These are phyloP conservation scores for Zygosaccharomyces bisporus DNA, from an alignment of 805 yeast genomes.

Conservation along the genomic window DNA sequence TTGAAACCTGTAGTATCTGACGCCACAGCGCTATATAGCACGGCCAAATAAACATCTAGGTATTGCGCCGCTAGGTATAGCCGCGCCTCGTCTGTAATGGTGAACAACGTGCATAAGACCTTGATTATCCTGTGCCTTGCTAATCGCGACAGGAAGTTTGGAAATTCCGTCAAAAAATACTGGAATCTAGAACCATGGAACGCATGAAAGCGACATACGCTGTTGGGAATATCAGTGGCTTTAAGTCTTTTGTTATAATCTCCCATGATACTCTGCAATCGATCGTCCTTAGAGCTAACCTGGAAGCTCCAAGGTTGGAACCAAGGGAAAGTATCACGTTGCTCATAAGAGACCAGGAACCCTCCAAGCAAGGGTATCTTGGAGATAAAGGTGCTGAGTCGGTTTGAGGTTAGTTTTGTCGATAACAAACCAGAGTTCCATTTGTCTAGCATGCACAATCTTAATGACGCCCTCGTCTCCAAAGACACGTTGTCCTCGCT, in stretches of 20 bases:
- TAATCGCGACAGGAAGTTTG: conserved; percentile 19
- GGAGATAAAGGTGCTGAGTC: conserved; percentile 14
- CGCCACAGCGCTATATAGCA: conserved; percentile 29
- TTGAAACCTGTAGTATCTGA: conserved; percentile 25
- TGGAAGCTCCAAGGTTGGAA: conserved; percentile 29
- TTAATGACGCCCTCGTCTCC: conserved; percentile 15
- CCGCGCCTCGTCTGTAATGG: conserved; percentile 45
- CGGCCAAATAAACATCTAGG: conserved; percentile 73
- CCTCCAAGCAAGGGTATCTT: conserved; percentile 32
- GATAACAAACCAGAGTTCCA: conserved; percentile 25
- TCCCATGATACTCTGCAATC: conserved; percentile 17
- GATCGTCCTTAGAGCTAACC: conserved; percentile 13
- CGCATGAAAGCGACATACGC: conserved; percentile 24
- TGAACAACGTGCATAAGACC: conserved; percentile 23
- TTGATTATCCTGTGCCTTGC: conserved; percentile 23
- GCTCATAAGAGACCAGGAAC: conserved; percentile 27
- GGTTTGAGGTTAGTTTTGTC: conserved; percentile 10
- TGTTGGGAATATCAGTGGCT: conserved; percentile 15
- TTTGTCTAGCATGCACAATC: conserved; percentile 25
- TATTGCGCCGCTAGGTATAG: conserved; percentile 58
- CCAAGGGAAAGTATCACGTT: conserved; percentile 26
- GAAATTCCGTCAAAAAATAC: conserved; percentile 33
- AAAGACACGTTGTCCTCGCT: conserved; percentile 11
- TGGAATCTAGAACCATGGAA: conserved; percentile 43
- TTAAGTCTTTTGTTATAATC: conserved; percentile 25